Evolutionary conservation across 208 protist genomes (phyloP), one percentile per base, ranked within the genome.

Genomic region (Acanthamoeba sp.): DNA sequence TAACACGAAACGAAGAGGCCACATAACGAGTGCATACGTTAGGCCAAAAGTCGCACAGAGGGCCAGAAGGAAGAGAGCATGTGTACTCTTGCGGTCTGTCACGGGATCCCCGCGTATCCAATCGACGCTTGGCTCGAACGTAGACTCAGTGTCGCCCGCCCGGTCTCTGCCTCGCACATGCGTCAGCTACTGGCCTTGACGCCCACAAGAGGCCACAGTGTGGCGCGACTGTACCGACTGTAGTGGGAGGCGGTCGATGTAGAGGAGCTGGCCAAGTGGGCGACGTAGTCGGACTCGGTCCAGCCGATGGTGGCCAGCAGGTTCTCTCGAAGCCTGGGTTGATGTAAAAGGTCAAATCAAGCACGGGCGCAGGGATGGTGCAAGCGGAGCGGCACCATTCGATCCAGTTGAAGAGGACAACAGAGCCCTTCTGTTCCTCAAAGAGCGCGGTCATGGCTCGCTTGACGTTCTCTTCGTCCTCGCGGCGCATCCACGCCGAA

Each of bases 321-420:
- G 52, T 93, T 76, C 66, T 84, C 66, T 5, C 89, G 84, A 1
- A 91, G 48, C 55, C 66, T 76, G 66, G 18, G 71, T 16, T 9
- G 71, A 36, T 16, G 40, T 27, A 6, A 42, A 18, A 29, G 42
- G 50, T 12, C 20, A 22, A 59, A 85, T 9, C 9, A 52, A 48
- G 40, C 9, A 85, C 10, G 59, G 7, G 27, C 10, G 59, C 6
- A 36, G 9, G 24, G 5, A 69, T 69, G 52, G 50, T 69, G 57
- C 18, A 36, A 14, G 64, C 9, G n/a, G n/a, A n/a, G n/a, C n/a
- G n/a, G n/a, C n/a, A 92, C 85, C 89, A 93, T 62, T 93, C 89
- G n/a, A 82, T 57, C 89, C 89, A 93, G 20, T 3, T 34, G 66
- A 93, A 93, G 59, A 93, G 16, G 64, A 93, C 59, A 64, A 93